A percentile compares a stretch with the other conserved stretches of the same genome.
Conservation (phyloP, 805 yeast species). For the Kodamaea hsintzibuensis region DNA sequence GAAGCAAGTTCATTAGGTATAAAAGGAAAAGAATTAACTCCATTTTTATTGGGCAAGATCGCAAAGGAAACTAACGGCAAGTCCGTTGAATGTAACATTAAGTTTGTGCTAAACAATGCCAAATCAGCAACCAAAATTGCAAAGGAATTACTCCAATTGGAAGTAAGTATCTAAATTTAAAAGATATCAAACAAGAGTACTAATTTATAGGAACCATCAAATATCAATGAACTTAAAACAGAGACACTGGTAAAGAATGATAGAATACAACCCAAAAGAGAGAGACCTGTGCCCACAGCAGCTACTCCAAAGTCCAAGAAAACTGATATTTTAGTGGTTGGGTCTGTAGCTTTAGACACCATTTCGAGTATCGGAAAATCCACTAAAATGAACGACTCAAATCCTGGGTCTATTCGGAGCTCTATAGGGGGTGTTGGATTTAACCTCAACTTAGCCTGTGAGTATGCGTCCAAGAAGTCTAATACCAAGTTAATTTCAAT, state of each 20-base stretch:
- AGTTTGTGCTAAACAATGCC: constrained; percentile 79
- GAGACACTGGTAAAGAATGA: background rate
- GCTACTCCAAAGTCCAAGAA: background rate
- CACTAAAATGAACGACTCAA: constrained; percentile 56
- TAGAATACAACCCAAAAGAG: background rate
- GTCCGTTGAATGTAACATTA: constrained; percentile 69
- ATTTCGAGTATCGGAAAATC: constrained; percentile 47
- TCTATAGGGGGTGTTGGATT: constrained; percentile 85
- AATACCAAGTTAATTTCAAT: constrained; percentile 52
- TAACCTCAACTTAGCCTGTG: constrained; percentile 70
- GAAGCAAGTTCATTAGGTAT: constrained; percentile 57
- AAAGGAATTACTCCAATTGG: constrained; percentile 42
- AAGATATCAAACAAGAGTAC: background rate
- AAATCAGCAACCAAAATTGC: constrained; percentile 69
- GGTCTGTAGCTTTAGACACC: constrained; percentile 76
- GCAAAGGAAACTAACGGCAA: constrained; percentile 68
- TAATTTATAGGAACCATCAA: constrained; percentile 4
- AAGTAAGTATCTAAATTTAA: constrained; percentile 18
- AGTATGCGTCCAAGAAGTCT: constrained; percentile 22
- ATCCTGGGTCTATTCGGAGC: constrained; percentile 60
- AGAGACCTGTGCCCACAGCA: too few species aligned
- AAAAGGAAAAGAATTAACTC: constrained; percentile 75
- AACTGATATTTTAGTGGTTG: constrained; percentile 49
- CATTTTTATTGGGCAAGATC: constrained; percentile 66
- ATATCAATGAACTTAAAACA: background rate